Conservation (phyloP, 2,329 filamentous ascomycete genomes). For the Cytospora schulzeri region DNA sequence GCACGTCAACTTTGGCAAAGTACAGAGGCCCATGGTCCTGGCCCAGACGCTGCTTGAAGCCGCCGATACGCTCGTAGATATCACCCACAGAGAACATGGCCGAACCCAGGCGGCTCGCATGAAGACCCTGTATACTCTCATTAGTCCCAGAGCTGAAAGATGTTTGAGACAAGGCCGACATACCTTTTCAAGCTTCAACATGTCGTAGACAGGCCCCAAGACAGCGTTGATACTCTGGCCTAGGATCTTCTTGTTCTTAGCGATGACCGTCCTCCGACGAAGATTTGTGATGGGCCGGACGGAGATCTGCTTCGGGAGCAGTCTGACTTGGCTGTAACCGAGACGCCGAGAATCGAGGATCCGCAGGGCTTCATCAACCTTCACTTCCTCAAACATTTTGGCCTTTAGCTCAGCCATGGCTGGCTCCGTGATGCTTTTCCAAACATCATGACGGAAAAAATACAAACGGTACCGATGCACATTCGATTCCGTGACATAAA, state of each 20-base stretch:
- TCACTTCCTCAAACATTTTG: conserved; percentile 79
- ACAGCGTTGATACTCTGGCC: conserved; percentile 67
- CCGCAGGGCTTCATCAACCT: conserved; percentile 54
- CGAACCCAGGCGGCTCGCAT: conserved; percentile 69
- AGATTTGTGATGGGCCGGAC: conserved; percentile 89
- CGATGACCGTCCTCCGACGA: conserved; percentile 58
- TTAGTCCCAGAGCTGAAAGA: neutral
- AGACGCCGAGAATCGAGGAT: conserved; percentile 65
- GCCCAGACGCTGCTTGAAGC: conserved; percentile 61
- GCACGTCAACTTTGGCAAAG: conserved; percentile 91
- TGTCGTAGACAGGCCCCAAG: conserved; percentile 69
- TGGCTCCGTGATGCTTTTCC: conserved; percentile 76
- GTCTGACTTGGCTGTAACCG: conserved; percentile 75
- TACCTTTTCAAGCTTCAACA: conserved; percentile 79
- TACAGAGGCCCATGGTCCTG: conserved; percentile 57
- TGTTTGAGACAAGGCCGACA: conserved; percentile 6
- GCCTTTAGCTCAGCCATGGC: conserved; percentile 67
- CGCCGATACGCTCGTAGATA: conserved; percentile 72
- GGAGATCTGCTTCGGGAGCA: conserved; percentile 78
- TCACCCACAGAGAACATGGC: conserved; percentile 81
- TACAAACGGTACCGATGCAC: conserved; percentile 79
- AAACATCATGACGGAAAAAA: conserved; percentile 93
- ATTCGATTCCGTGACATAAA: conserved; percentile 92
- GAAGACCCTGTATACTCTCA: conserved; percentile 40
- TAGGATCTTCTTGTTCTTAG: conserved; percentile 56